Evolutionary conservation across 257 asterid species (phyloP).

Genomic region (Marsdenia floribunda): DNA sequence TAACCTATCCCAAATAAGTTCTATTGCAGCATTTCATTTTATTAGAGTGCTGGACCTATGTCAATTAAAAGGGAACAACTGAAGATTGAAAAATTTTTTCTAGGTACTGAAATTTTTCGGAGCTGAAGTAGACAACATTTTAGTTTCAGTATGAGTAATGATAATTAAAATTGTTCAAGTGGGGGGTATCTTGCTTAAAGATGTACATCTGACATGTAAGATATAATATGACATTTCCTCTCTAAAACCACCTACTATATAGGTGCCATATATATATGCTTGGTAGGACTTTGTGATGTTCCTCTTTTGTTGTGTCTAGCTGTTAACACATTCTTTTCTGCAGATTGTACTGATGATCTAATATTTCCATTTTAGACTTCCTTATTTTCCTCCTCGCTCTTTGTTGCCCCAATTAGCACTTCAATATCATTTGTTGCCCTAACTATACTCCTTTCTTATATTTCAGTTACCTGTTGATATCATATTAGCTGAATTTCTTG

Average conservation of each 20-base stretch:
- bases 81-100: no score
- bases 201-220: no score
- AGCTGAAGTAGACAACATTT: no score
- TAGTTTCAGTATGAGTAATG: no score
- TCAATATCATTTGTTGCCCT: slow-evolving; percentile 12
- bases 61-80: no score
- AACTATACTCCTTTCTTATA: slow-evolving; percentile 13
- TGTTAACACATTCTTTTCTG: not conserved
- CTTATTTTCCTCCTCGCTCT: not conserved
- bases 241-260: not conserved
- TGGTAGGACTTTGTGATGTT: not conserved
- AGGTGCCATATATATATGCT: not conserved
- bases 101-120: no score
- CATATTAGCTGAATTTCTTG: slow-evolving; percentile 55
- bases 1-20: no score
- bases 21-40: no score
- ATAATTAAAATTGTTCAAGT: no score
- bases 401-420: not conserved
- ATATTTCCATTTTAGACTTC: slow-evolving; percentile 8
- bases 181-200: no score
- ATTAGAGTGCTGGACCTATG: no score
- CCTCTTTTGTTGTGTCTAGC: not conserved
- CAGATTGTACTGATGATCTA: not conserved
- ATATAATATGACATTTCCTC: no score
- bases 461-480: slow-evolving; percentile 69